These are phyloP conservation scores for Exophiala bonariae DNA, from an alignment of 2,329 filamentous ascomycete genomes.

Conservation along the genomic window DNA sequence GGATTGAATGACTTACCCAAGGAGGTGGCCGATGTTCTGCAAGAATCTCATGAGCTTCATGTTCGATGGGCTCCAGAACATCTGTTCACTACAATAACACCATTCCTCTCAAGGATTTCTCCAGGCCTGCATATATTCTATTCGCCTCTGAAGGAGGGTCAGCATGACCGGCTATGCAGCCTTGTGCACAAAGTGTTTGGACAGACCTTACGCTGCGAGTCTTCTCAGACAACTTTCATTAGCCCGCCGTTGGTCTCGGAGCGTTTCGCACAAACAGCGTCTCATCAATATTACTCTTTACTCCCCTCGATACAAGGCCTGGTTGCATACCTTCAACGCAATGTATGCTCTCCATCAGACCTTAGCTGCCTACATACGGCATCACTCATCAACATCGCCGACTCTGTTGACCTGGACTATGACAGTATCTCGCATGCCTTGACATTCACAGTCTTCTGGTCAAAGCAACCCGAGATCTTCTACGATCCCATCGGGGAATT, in stretches of 20 bases:
- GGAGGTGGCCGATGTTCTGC: conserved; percentile 61
- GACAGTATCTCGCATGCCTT: conserved; percentile 67
- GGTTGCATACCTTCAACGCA: conserved; percentile 52
- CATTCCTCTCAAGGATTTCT: conserved; percentile 72
- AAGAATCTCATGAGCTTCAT: conserved; percentile 69
- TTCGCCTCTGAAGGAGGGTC: conserved; percentile 51
- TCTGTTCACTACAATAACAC: conserved; percentile 61
- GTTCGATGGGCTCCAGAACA: conserved; percentile 71
- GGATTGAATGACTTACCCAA: conserved; percentile 70
- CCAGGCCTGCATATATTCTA: conserved; percentile 82
- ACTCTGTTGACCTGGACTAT: conserved; percentile 75
- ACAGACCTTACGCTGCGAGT: conserved; percentile 53
- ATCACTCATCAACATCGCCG: conserved; percentile 51
- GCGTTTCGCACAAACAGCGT: conserved; percentile 62
- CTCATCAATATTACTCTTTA: conserved; percentile 70
- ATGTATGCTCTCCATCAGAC: conserved; percentile 52
- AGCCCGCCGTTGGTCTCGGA: conserved; percentile 56
- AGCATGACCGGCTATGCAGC: conserved; percentile 53
- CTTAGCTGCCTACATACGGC: conserved; percentile 53
- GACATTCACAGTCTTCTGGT: conserved; percentile 66
- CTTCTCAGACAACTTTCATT: conserved; percentile 62
- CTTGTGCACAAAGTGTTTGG: conserved; percentile 61
- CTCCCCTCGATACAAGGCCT: conserved; percentile 60
- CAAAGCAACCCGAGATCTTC: conserved; percentile 30
- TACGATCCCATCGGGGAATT: conserved; percentile 23